Percentiles rank a stretch among this genome's conserved stretches.
Conservation (phyloP, 176 grass and related monocot species). For the Oryza punctata region DNA sequence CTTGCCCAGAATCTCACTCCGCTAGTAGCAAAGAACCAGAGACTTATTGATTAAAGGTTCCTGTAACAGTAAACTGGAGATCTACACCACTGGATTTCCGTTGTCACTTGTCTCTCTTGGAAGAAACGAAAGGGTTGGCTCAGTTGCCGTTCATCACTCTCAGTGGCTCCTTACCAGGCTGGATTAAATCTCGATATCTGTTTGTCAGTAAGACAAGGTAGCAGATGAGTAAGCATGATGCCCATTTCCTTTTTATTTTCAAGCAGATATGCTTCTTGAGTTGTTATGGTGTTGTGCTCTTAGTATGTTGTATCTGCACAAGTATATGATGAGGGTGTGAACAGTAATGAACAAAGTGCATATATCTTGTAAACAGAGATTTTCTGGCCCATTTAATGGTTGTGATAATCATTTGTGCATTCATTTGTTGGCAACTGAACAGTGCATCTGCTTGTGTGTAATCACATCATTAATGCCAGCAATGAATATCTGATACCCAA, state of each 20-base stretch:
- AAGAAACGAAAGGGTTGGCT: constrained; percentile 53
- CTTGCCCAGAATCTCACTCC: constrained; percentile 50
- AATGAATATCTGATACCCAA: neutral
- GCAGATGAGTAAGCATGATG: constrained; percentile 35
- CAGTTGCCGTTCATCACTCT: constrained; percentile 51
- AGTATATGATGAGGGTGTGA: neutral
- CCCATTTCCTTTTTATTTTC: neutral
- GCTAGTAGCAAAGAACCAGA: constrained; percentile 60
- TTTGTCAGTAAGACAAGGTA: constrained; percentile 53
- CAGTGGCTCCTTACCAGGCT: constrained; percentile 47
- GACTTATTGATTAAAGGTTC: constrained; percentile 46
- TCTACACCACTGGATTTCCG: constrained; percentile 36
- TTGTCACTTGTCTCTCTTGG: constrained; percentile 53
- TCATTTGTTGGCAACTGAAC: neutral
- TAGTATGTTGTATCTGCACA: neutral
- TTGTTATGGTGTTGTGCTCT: neutral
- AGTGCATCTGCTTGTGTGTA: neutral
- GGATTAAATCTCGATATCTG: constrained; percentile 54
- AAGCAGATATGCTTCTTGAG: constrained; percentile 7
- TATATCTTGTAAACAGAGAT: neutral
- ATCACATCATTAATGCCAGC: neutral
- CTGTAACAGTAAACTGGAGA: constrained; percentile 35
- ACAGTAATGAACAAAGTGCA: neutral
- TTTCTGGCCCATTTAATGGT: neutral
- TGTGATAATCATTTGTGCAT: neutral